These are phyloP conservation scores for Conoideocrella luteorostrata DNA, from an alignment of 2,329 filamentous ascomycete species.

Conservation along the genomic window DNA sequence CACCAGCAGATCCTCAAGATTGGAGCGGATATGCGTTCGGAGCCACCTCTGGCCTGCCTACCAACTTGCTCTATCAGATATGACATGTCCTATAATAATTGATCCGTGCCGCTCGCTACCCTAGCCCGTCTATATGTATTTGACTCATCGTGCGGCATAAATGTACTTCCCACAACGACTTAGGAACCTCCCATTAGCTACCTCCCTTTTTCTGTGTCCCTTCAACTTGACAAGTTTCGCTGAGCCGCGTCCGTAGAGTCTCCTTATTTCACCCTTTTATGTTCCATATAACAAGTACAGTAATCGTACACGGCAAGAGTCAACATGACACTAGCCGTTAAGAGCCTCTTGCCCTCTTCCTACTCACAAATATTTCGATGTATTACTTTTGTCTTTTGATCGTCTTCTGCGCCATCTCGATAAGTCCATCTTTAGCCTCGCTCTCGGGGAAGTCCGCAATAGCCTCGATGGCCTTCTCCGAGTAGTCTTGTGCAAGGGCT, in stretches of 20 bases:
- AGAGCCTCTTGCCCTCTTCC: neutral
- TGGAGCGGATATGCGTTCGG: constrained; percentile 1
- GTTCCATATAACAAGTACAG: constrained; percentile 5
- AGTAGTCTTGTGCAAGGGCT: constrained; percentile 83
- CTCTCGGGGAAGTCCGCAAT: constrained; percentile 83
- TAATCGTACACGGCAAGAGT: constrained; percentile 17
- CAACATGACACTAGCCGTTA: neutral
- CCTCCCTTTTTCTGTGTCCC: too few species aligned
- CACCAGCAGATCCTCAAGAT: neutral
- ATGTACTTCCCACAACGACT: neutral
- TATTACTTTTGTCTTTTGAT: constrained; percentile 76
- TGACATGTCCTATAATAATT: neutral
- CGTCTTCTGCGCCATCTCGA: constrained; percentile 92
- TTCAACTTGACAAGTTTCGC: too few species aligned
- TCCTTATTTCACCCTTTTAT: neutral
- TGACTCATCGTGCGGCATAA: constrained; percentile 3
- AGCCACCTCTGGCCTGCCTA: neutral
- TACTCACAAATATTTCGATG: neutral
- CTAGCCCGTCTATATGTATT: constrained; percentile 6
- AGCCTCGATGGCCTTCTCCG: constrained; percentile 79
- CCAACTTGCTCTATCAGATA: neutral
- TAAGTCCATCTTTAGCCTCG: constrained; percentile 83
- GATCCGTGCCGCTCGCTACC: neutral
- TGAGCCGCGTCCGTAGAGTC: neutral
- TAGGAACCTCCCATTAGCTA: too few species aligned